These are phyloP conservation scores for Cercophora samala DNA, from an alignment of 495 filamentous ascomycete genomes.

Conservation along the genomic window DNA sequence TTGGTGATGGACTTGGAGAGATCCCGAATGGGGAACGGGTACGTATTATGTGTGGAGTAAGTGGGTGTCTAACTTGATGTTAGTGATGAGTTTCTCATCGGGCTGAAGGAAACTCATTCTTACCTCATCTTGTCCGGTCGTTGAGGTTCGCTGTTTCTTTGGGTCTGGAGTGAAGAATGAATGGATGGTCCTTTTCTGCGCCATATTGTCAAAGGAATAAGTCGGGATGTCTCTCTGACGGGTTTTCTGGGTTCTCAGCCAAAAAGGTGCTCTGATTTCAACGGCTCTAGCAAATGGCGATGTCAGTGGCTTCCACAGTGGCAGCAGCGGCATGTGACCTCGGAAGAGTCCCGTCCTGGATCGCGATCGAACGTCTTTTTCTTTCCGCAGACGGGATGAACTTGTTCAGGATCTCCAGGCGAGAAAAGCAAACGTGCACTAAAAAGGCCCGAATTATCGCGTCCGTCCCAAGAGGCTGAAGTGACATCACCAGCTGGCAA, in stretches of 20 bases:
- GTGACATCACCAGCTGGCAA: constrained; percentile 1
- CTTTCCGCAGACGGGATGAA: background rate
- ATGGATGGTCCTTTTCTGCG: constrained; percentile 49
- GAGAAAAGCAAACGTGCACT: background rate
- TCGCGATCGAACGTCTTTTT: background rate
- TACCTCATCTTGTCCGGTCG: constrained; percentile 7
- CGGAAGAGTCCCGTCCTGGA: background rate
- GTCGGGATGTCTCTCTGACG: background rate
- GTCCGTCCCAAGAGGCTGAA: background rate
- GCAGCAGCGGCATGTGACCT: background rate
- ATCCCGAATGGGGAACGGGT: constrained; percentile 60
- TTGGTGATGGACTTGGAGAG: constrained; percentile 42
- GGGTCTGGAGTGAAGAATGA: constrained; percentile 47
- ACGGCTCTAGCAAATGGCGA: background rate
- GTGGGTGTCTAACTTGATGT: constrained; percentile 5
- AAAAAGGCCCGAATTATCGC: background rate
- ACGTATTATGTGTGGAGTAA: constrained; percentile 51
- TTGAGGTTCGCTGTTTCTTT: constrained; percentile 26
- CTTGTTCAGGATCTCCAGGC: background rate
- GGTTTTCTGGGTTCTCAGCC: background rate
- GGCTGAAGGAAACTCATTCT: background rate
- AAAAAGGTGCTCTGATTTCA: background rate
- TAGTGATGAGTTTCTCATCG: background rate
- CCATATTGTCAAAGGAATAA: constrained; percentile 19
- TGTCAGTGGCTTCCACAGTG: background rate